A percentile compares a stretch with the other conserved stretches of the same genome.
These are phyloP conservation scores for Silene uniflora DNA, from an alignment of 148 eudicot species.

Conservation along the genomic window DNA sequence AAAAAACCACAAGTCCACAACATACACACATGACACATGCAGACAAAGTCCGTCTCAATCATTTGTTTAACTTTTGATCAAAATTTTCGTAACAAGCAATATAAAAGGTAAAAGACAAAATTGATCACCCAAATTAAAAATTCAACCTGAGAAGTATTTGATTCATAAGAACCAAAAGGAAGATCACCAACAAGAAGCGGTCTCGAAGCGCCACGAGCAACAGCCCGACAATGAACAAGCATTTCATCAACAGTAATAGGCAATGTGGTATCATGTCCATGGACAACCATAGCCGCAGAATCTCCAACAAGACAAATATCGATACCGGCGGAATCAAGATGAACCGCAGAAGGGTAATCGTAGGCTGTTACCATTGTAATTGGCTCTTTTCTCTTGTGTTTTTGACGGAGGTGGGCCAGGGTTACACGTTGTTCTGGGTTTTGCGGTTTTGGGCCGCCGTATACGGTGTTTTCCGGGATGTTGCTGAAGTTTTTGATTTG, in stretches of 20 bases:
- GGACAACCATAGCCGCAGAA: conserved; percentile 96
- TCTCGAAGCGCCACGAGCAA: conserved; percentile 75
- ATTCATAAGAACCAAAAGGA: conserved; percentile 84
- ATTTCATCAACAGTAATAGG: conserved; percentile 83
- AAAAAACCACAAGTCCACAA: too few relatives aligned
- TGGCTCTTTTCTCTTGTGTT: conserved; percentile 55
- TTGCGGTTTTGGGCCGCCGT: conserved; percentile 88
- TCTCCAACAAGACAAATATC: conserved; percentile 88
- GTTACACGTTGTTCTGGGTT: conserved; percentile 59
- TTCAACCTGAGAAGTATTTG: conserved; percentile 58
- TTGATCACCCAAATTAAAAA: background rate
- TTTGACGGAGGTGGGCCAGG: conserved; percentile 52
- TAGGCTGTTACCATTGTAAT: conserved; percentile 88
- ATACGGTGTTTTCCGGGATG: conserved; percentile 84
- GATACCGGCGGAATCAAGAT: conserved; percentile 76
- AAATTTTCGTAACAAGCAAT: too few relatives aligned
- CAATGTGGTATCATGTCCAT: conserved; percentile 84
- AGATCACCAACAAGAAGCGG: conserved; percentile 93
- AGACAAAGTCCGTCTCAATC: too few relatives aligned
- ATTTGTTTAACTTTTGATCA: too few relatives aligned
- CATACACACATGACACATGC: too few relatives aligned
- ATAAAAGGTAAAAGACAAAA: background rate
- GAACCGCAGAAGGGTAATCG: conserved; percentile 91
- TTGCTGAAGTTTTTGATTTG: conserved; percentile 48
- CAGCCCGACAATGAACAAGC: conserved; percentile 90